Base-by-base conservation (phyloP, 768 basidiomycete genomes). In the Lactarius sanguifluus region DNA sequence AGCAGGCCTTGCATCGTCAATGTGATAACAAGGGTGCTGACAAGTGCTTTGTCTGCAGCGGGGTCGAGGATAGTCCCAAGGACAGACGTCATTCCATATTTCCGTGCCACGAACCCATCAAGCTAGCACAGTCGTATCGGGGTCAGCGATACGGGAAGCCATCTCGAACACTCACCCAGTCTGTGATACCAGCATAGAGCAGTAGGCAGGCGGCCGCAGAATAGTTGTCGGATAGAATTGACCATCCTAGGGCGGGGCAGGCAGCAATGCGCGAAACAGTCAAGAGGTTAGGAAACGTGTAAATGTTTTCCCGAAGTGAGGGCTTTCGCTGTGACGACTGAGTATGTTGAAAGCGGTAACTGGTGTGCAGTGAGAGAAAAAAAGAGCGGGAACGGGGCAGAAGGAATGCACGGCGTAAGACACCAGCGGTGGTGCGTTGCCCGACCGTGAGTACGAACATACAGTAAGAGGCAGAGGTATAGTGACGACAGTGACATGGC, bases 1-100 rank as follows among this genome's bases (percentile, higher is more conserved):
- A 99, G 79, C 70, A 96, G 80, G 25, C 86, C 88, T 70, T 91
- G 89, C 83, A 90, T 85, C 0, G 94, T 86, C 67, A 99, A 78
- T 1, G 94, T 90, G 57, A 95, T 79, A 0, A 92, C 93, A 72
- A 99, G 79, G 1, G 96, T 98, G 1, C 97, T 96, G 90, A 99
- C 91, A 52, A 99, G 79, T 13, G 86, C 82, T 77, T 99, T 99
- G 83, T 99, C 97, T 2, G 97, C 97, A 0, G 96, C 94, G 15
- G 97, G 97, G 75, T 99, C 97, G 15, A 99, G 83, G 64, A 98
- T 94, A 10, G 92, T 92, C 23, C 97, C 97, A 23, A 98, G 81
- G n/a, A 98, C 94, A 15, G 92, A 87, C 61, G 84, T 84, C 90
- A 92, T 93, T 32, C 90, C 87, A 80, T 83, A 98, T 64, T 83